Percentiles rank a stretch among this genome's conserved stretches.
These are phyloP conservation scores for Tympanopsis confertula DNA, from an alignment of 2,329 filamentous ascomycete genomes.

Conservation along the genomic window DNA sequence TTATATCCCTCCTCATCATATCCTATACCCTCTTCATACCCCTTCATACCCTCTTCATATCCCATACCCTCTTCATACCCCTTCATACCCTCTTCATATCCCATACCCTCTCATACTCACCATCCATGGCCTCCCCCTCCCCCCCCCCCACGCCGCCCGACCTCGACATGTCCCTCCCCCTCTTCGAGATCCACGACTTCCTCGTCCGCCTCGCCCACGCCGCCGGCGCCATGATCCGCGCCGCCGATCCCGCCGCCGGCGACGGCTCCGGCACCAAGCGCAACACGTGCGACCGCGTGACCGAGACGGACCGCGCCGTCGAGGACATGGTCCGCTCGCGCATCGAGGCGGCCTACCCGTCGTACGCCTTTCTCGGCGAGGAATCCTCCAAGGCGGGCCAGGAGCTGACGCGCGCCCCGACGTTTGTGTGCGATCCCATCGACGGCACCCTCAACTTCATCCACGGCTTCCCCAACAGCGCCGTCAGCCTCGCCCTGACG, in stretches of 20 bases:
- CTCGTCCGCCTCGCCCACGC: conserved; percentile 47
- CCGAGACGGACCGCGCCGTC: conserved; percentile 55
- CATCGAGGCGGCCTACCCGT: conserved; percentile 42
- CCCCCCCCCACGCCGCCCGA: no score
- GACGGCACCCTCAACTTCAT: conserved; percentile 77
- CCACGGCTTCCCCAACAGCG: conserved; percentile 63
- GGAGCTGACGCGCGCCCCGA: conserved; percentile 51
- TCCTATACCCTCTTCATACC: no score
- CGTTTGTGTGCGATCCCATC: conserved; percentile 73
- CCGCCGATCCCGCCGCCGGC: conserved; percentile 45
- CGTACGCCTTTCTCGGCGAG: conserved; percentile 58
- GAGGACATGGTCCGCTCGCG: conserved; percentile 46
- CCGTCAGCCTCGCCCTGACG: conserved; percentile 65
- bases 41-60: no score
- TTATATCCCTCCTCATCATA: no score
- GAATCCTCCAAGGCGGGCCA: conserved; percentile 64
- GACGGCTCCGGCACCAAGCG: conserved; percentile 60
- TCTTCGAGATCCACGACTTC: conserved; percentile 50
- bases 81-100: no score
- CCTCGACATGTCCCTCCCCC: no score
- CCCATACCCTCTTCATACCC: no score
- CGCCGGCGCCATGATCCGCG: conserved; percentile 53
- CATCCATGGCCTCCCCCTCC: no score
- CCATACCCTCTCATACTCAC: no score
- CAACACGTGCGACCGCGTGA: conserved; percentile 58